A percentile compares a stretch with the other conserved stretches of the same genome.
phyloP scores from a whole-genome alignment of 192 early-diverging fungal species.

The Funneliformis mosseae region DNA sequence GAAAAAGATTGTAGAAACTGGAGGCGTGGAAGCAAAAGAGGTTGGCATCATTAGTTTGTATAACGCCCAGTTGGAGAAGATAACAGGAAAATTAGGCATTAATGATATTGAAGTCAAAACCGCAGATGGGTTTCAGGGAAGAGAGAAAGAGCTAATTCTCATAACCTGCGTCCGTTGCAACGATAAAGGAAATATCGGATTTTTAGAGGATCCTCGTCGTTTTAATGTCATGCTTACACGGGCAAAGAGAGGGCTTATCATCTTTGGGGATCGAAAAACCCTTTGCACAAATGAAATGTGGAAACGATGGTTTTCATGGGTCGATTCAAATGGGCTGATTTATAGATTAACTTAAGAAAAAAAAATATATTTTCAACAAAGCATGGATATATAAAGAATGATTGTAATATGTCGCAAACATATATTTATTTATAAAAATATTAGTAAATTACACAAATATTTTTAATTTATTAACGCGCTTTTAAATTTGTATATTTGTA shows the following conservation, averaged over 20 bases:
- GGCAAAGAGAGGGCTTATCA: not conserved
- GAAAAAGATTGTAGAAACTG: not conserved
- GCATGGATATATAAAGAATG: no score
- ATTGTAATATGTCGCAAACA: no score
- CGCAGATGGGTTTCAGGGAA: not conserved
- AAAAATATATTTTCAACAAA: no score
- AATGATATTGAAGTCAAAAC: not conserved
- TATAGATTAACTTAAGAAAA: not conserved
- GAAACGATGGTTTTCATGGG: not conserved
- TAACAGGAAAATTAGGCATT: not conserved
- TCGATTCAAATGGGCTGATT: not conserved
- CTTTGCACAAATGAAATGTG: not conserved
- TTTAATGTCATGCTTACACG: conserved; percentile 12
- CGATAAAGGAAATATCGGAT: not conserved
- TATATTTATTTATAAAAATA: no score
- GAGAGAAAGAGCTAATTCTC: not conserved
- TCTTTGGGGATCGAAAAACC: conserved; percentile 5
- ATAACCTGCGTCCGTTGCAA: not conserved
- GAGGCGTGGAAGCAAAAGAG: not conserved
- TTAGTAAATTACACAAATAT: no score
- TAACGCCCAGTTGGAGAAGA: not conserved
- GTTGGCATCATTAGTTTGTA: conserved; percentile 13
- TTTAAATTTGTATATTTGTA: no score
- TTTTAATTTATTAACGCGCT: no score
- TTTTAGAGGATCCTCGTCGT: not conserved